These are phyloP conservation scores for Diutina siamensis DNA, from an alignment of 1,139 yeast species.

Conservation along the genomic window DNA sequence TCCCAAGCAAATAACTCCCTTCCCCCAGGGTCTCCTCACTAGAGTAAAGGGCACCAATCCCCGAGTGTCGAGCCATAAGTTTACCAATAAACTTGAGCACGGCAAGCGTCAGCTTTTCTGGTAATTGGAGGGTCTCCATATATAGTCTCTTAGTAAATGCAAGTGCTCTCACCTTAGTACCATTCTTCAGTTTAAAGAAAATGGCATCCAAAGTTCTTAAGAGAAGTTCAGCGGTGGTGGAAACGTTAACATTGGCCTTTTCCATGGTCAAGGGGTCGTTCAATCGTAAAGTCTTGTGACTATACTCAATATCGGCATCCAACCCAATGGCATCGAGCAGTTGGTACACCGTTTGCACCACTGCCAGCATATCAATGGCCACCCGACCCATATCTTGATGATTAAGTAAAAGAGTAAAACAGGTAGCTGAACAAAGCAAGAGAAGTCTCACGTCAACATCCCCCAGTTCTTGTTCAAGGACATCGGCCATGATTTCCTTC, in stretches of 20 bases:
- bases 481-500: conserved; percentile 60
- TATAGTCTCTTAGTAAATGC: conserved; percentile 79
- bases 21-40: conserved; percentile 68
- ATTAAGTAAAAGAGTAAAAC: conserved; percentile 70
- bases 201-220: conserved; percentile 69
- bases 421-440: conserved; percentile 75
- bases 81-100: conserved; percentile 67
- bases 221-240: conserved; percentile 80
- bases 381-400: conserved; percentile 47
- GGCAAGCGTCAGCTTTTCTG: conserved; percentile 82
- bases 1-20: conserved; percentile 61
- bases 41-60: conserved; percentile 59
- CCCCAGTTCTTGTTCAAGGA: conserved; percentile 14
- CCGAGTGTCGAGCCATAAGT: conserved; percentile 52
- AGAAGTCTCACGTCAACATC: conserved; percentile 46
- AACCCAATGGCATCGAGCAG: conserved; percentile 55
- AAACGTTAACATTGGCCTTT: conserved; percentile 68
- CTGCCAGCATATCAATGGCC: conserved; percentile 59
- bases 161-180: conserved; percentile 60
- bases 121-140: conserved; percentile 56
- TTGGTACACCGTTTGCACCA: conserved; percentile 62
- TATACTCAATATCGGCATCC: conserved; percentile 78
- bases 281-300: conserved; percentile 67
- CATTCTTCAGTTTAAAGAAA: conserved; percentile 68
- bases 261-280: conserved; percentile 57